A percentile compares a stretch with the other conserved stretches of the same genome.
phyloP scores from a whole-genome alignment of 257 asterid genomes.

The Nicotiana paniculata region DNA sequence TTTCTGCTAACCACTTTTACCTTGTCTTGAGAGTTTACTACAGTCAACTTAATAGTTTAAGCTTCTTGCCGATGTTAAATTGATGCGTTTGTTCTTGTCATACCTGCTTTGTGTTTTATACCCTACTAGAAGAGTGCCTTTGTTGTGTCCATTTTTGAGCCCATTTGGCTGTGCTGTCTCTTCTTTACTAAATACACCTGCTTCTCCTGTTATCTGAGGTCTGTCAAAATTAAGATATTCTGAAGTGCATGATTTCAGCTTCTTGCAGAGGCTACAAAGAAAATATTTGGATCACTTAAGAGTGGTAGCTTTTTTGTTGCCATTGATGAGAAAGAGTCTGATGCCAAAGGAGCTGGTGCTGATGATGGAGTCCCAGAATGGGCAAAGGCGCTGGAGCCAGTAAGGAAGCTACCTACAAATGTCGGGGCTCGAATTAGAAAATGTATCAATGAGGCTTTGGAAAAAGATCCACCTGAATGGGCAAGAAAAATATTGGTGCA shows the following conservation, averaged over 20 bases:
- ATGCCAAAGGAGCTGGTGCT: slow-evolving; percentile 24
- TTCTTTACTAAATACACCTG: background rate
- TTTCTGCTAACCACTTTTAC: background rate
- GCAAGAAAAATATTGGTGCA: slow-evolving; percentile 68
- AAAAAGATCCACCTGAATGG: slow-evolving; percentile 82
- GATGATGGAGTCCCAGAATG: slow-evolving; percentile 68
- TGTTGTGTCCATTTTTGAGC: background rate
- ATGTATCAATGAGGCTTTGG: slow-evolving; percentile 78
- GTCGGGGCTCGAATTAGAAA: slow-evolving; percentile 88
- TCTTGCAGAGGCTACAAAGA: slow-evolving; percentile 77
- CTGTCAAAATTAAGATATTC: background rate
- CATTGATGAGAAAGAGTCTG: slow-evolving; percentile 40
- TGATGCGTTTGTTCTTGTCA: background rate
- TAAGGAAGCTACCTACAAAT: slow-evolving; percentile 93
- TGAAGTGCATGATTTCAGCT: slow-evolving; percentile 51
- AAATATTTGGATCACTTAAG: slow-evolving; percentile 64
- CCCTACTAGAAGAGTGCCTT: background rate
- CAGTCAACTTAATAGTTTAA: background rate
- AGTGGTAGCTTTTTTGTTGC: slow-evolving; percentile 41
- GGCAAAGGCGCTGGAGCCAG: slow-evolving; percentile 92
- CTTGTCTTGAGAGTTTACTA: background rate
- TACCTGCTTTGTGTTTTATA: background rate
- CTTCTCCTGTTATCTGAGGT: background rate
- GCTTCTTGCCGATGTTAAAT: background rate
- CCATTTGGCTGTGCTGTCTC: slow-evolving; percentile 1